Evolutionary conservation across 805 yeast species (phyloP).

Genomic region (Metschnikowia continentalis): DNA sequence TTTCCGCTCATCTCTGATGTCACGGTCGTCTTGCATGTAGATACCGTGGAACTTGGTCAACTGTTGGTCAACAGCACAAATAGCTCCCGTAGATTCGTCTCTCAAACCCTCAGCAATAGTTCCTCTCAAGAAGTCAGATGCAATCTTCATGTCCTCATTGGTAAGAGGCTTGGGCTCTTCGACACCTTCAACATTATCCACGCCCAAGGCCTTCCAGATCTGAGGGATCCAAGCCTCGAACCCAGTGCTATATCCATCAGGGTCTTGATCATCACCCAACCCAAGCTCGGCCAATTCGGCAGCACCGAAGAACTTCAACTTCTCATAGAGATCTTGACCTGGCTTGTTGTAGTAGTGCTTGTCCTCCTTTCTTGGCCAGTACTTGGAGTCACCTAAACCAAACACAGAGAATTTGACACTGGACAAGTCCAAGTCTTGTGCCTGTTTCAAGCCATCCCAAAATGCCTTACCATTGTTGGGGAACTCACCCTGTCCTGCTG

Average conservation of each 20-base stretch:
- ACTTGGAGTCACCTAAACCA: constrained; percentile 77
- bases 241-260: constrained; percentile 93
- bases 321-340: constrained; percentile 63
- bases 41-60: constrained; percentile 96
- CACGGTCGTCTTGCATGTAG: constrained; percentile 98
- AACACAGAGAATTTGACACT: constrained; percentile 57
- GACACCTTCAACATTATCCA: constrained; percentile 71
- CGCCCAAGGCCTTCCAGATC: constrained; percentile 87
- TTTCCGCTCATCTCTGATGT: constrained; percentile 87
- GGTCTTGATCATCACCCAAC: constrained; percentile 95
- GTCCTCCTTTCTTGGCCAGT: constrained; percentile 98
- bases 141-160: constrained; percentile 91
- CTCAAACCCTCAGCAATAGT: constrained; percentile 81
- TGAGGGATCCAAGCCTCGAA: constrained; percentile 80
- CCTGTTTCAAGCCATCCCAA: constrained; percentile 65
- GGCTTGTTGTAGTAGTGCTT: constrained; percentile 93
- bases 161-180: constrained; percentile 90
- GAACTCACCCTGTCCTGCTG: constrained; percentile 85
- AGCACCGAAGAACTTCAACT: constrained; percentile 69
- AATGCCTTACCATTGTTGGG: constrained; percentile 76
- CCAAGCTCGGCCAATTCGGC: constrained; percentile 71
- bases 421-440: constrained; percentile 63
- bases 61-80: constrained; percentile 87
- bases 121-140: constrained; percentile 85
- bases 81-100: constrained; percentile 86